Base-by-base conservation (phyloP, 1,139 yeast genomes). In the Meyerozyma carpophila region DNA sequence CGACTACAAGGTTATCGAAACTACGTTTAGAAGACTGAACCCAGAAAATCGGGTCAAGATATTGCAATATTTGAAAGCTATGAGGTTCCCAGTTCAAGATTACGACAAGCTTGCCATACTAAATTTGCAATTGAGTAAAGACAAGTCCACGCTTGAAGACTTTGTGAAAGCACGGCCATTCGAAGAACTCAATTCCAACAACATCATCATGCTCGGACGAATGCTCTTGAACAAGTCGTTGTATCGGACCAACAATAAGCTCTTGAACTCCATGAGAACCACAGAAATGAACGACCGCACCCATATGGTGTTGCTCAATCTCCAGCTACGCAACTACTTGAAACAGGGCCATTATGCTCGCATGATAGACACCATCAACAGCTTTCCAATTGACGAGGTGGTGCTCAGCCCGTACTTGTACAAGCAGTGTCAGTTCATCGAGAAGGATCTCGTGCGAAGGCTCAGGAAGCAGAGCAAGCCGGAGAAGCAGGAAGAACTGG, bases 351-450 rank as follows among this genome's bases (percentile, higher is more conserved):
- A 65, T 14, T 65, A 51, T 41, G 50, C 46, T 3, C 48, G 44
- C 4, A 58, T 69, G 45, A 41, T 48, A 9, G 39, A 49, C 20
- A 46, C 49, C 6, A 51, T 72, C 7, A 58, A 61, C 3, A 43
- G 50, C 3, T 72, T 71, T 47, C 68, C 72, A 1, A 48, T 70
- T 4, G 54, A 66, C 37, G 58, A 57, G 3, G 56, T 62, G 14
- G 53, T 56, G 2, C 52, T 70, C n/a, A 64, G 66, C 37, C 75
- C 73, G 2, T 71, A 65, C 48, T 49, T 70, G 16, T 53, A 59
- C 44, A 55, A 60, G 39, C 73, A 70, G 40, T 61, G 68, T 42
- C 55, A 58, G 36, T 58, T 46, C 40, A 53, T 71, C 13, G 73
- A 68, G 45, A 57, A 54, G 38, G 48, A 47, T 36, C 49, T 70